Base-by-base conservation (phyloP, 345 rosid species). In the Erucastrum elatum region DNA sequence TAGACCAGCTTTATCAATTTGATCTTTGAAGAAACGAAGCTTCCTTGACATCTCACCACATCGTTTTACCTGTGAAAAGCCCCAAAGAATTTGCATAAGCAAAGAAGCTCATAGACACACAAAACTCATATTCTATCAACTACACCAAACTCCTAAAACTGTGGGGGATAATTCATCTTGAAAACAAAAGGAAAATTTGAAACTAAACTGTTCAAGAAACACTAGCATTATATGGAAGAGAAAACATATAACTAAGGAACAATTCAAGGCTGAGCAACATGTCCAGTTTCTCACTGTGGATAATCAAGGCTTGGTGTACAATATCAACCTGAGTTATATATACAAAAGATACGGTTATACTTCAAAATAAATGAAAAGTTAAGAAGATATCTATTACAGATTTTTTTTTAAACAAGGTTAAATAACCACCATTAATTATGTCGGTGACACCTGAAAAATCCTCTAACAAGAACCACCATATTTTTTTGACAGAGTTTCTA, bases 21-120 rank as follows among this genome's bases (percentile, higher is more conserved):
- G 99, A 74, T 94, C 99, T 85, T 87, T 94, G 72, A 94, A 82
- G 86, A 91, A 92, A 13, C 91, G 87, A 30, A 94, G 84, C 84
- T 94, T 94, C 78, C 99, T 92, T 15, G 97, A 94, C 98, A 92
- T 94, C 82, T 94, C 99, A 70, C 92, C 98, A 30, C 98, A 94
- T 66, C 98, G 86, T 81, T 94, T 94, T 49, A 94, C 97, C 99
- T 94, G 80, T 78, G 58, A 80, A 77, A 68, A 70, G 4, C 68
- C 68, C 83, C 70, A 60, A 71, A 49, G 39, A 65, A 85, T 79
- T 77, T 75, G 12, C 74, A 72, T 30, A 31, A 72, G 78, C 64
- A 77, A 49, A 64, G 15, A 41, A 61, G 71, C 55, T 56, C 67
- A 16, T 31, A 72, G 17, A 66, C 59, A 64, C 49, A 55, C 66